Evolutionary conservation across 2,329 filamentous ascomycete genomes (phyloP), one percentile per base, ranked within the genome.

Genomic region (Hymenoscyphus albidus): DNA sequence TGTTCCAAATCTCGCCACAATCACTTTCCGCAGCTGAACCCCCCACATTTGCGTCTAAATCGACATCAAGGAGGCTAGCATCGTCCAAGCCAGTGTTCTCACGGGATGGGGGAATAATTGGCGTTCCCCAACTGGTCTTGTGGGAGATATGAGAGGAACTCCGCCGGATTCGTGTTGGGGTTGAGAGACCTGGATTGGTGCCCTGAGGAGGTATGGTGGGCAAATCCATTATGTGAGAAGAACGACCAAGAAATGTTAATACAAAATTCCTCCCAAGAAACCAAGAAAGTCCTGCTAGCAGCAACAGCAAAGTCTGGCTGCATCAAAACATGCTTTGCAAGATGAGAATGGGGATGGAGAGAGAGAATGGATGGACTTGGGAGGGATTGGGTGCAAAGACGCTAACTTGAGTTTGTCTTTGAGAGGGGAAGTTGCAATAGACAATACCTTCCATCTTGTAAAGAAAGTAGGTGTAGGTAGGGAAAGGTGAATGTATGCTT

Each of bases 121-220:
- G 71, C n/a, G 74, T 76, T 61, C 73, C 74, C 77, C 77, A 79
- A 69, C 74, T 76, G 61, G 76, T 74, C 67, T 78, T 77, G 69
- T 72, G 75, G 58, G 76, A 73, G 65, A 76, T 74, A 69, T 78
- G 77, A 62, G 78, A 71, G 48, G 78, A 81, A 61, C 69, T 75
- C 67, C 74, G 74, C 65, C 74, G 77, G 59, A 76, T 75, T 65
- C 66, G 64, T 58, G 65, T 64, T 63, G 69, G 64, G 32, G 66
- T 70, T 55, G 69, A 69, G 32, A 66, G 16, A 9, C 54, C 68
- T 59, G 58, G 32, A n/a, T 38, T 65, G 59, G 63, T 62, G n/a
- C 39, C 62, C 44, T 55, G 65, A 67, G 56, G 5, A 18, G 58
- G 61, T 61, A 60, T 38, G 51, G 70, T 62, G 22, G 64, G 65